These are phyloP conservation scores for Erysimum cheiri DNA, from an alignment of 441 rosid species.

Conservation along the genomic window DNA sequence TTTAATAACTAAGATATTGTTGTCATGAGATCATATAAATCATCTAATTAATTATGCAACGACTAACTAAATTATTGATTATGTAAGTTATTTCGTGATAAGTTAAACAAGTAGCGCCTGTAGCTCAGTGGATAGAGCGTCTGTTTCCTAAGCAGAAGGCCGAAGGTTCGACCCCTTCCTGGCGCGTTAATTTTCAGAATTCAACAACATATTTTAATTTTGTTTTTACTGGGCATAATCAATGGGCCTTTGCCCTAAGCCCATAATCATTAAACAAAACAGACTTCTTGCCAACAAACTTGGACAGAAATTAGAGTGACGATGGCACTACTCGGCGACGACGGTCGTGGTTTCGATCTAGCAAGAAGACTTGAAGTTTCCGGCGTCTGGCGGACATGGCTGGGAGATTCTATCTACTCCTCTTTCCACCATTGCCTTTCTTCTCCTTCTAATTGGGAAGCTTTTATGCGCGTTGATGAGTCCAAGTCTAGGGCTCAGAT, in stretches of 20 bases:
- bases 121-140: slow-evolving; percentile 99
- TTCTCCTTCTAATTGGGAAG: slow-evolving; percentile 73
- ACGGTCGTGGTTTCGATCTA: slow-evolving; percentile 83
- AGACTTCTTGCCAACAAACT: neutral
- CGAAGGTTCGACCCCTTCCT: slow-evolving; percentile 60
- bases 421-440: slow-evolving; percentile 61
- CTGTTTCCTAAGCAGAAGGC: slow-evolving; percentile 96
- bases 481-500: slow-evolving; percentile 75
- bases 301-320: neutral
- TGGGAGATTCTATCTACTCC: slow-evolving; percentile 71
- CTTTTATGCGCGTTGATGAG: slow-evolving; percentile 73
- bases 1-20: neutral
- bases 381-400: slow-evolving; percentile 86
- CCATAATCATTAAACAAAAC: neutral
- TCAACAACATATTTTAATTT: neutral
- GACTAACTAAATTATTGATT: too few relatives aligned
- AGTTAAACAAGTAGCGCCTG: slow-evolving; percentile 53
- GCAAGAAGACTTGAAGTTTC: slow-evolving; percentile 69
- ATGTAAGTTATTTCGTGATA: too few relatives aligned
- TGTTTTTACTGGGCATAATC: neutral
- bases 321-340: slow-evolving; percentile 89
- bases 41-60: neutral
- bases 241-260: neutral
- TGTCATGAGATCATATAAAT: neutral
- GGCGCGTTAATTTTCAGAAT: neutral